phyloP scores from a whole-genome alignment of 176 grass and related monocot species.

The Carex myosuroides region DNA sequence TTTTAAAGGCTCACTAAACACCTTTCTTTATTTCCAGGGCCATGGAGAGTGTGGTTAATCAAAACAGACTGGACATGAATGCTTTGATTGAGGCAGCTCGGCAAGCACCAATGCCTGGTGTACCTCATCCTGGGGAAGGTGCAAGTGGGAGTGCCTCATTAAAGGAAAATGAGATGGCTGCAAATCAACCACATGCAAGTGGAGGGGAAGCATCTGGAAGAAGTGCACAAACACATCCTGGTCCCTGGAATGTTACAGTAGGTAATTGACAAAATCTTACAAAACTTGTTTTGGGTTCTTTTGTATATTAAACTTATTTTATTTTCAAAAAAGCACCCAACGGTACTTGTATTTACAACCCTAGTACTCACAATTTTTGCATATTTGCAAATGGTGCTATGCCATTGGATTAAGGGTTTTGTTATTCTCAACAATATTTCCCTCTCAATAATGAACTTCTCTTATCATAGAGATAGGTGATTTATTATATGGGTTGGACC shows the following conservation, averaged over 20 bases:
- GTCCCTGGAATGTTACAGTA: constrained; percentile 60
- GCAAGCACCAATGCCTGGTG: constrained; percentile 57
- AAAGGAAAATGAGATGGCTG: constrained; percentile 72
- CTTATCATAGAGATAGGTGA: not conserved
- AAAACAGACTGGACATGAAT: constrained; percentile 93
- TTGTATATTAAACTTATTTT: not conserved
- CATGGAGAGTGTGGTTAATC: constrained; percentile 94
- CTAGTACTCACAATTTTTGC: not conserved
- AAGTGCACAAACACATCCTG: constrained; percentile 27
- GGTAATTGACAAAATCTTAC: constrained; percentile 42
- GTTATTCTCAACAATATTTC: not conserved
- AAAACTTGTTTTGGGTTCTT: constrained; percentile 15
- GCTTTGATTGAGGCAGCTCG: constrained; percentile 47
- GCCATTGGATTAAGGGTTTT: not conserved
- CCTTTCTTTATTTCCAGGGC: constrained; percentile 39
- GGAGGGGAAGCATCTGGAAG: constrained; percentile 51
- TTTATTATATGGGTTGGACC: not conserved
- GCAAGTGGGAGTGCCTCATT: constrained; percentile 37
- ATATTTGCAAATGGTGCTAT: not conserved
- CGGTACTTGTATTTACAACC: not conserved
- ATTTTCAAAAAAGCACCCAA: not conserved
- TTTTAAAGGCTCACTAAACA: not conserved
- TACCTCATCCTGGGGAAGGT: constrained; percentile 47
- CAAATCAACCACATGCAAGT: constrained; percentile 39
- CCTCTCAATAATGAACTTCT: not conserved